Base-by-base conservation (phyloP, 768 basidiomycete genomes). In the Mycena venus region DNA sequence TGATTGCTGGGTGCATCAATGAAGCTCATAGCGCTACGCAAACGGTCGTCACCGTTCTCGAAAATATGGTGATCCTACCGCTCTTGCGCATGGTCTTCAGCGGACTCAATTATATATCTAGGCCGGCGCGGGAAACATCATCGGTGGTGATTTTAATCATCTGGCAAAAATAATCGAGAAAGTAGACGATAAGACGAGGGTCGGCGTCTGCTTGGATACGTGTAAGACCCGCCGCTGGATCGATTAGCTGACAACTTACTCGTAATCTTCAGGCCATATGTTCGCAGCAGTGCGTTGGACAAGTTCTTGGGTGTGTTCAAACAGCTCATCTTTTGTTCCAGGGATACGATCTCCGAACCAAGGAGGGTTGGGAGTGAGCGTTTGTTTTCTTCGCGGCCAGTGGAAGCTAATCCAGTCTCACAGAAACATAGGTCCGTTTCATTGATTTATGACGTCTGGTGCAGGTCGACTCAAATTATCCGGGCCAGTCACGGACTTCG, bases 171-270 rank as follows among this genome's bases (percentile, higher is more conserved):
- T 97, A 59, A 96, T 97, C 53, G 79, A 85, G 0, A 84, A 85
- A 25, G 93, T 97, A 2, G 85, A 92, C 4, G 91, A 96, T 79
- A 96, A 96, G 82, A 83, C 84, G 0, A 83, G 96, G 56, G 90
- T 97, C 2, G 94, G 95, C 0, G 92, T 96, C 6, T 97, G 96
- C 81, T 84, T 97, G 49, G 95, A 97, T 82, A 96, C 96, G 0
- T 97, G 96, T 92, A 77, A 61, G 86, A 82, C 49, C 6, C 23
- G n/a, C 25, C 40, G 17, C 61, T 53, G 11, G 44, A 34, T 29
- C 40, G 17, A 44, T 15, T 34, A 29, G 38, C 68, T 21, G 27
- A 3, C 10, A 42, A 53, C 36, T 25, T 15, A 12, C 31, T 15
- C 23, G 68, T 42, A 29, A 55, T n/a, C 21, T 56, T 7, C 63